Base-by-base conservation (phyloP, 2,329 filamentous ascomycete species). In the Helicocarpus griseus region DNA sequence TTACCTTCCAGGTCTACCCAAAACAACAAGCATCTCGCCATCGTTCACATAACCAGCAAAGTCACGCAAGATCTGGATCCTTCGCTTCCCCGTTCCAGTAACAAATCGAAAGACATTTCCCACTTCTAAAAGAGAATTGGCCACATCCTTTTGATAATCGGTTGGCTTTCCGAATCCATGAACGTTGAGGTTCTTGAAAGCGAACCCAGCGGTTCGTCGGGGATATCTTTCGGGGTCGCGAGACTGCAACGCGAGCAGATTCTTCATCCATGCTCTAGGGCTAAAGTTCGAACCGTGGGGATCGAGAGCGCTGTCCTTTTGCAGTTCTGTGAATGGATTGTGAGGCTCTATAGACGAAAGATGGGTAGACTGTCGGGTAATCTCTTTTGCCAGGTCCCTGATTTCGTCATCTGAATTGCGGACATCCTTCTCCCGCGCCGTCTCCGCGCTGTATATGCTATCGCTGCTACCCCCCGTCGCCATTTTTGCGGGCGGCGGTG, bases 31-130 rank as follows among this genome's bases (percentile, higher is more conserved):
- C 72, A 80, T 77, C 66, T 80, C 77, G 31, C 77, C 77, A 39
- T 69, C 71, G 38, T 70, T 71, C n/a, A 87, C 64, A 1, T 85
- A 56, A 3, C 84, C 84, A 57, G 86, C 77, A 53, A 87, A 85
- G 51, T 75, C 68, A 29, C 74, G 73, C 17, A 87, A 68, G 54
- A 87, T 87, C 26, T 80, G 75, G 56, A 81, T 83, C 14, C 63
- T 58, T 39, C 60, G 62, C 50, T 68, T 62, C 3, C 62, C 57
- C n/a, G 56, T 56, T 0, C 65, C 64, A 48, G 48, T 9, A 48
- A 57, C 9, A 31, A 39, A 9, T 41, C 54, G 49, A 52, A 69
- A 3, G 68, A 22, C 14, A 63, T 38, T 35, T 60, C 59, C 35
- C 6, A 60, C 63, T 49, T 69, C 66, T 11, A 71, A 56, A 61